Percentiles rank a stretch among this genome's conserved stretches.
Evolutionary conservation across 2,329 filamentous ascomycete species (phyloP).

Genomic region (Dactylellina sp.): DNA sequence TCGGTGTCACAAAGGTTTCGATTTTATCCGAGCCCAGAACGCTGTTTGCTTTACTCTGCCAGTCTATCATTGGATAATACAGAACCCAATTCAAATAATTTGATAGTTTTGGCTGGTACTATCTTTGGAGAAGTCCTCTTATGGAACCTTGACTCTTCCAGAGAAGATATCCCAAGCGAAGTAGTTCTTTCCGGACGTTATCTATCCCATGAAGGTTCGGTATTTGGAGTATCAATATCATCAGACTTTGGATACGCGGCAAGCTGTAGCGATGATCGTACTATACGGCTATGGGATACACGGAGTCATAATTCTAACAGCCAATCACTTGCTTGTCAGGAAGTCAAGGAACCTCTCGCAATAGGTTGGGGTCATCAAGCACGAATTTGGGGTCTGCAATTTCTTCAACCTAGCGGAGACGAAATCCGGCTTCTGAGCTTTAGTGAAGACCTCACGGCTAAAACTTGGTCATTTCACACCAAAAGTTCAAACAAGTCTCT

Average conservation of each 20-base stretch:
- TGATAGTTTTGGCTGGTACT: conserved; percentile 75
- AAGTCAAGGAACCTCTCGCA: conserved; percentile 65
- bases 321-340: conserved; percentile 25
- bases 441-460: conserved; percentile 59
- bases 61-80: conserved; percentile 67
- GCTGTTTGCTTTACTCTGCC: conserved; percentile 89
- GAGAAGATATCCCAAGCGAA: not conserved
- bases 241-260: conserved; percentile 76
- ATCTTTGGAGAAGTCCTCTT: conserved; percentile 94
- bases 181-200: conserved; percentile 65
- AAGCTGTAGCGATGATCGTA: conserved; percentile 95
- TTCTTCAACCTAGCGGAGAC: conserved; percentile 65
- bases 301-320: conserved; percentile 63
- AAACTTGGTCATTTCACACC: conserved; percentile 56
- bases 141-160: conserved; percentile 69
- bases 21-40: conserved; percentile 65
- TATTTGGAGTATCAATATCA: conserved; percentile 89
- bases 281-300: conserved; percentile 84
- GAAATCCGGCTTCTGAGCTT: conserved; percentile 48
- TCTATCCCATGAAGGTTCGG: conserved; percentile 85
- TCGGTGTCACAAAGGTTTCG: conserved; percentile 59
- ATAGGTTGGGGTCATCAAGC: conserved; percentile 87
- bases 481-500: conserved; percentile 69
- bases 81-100: not conserved
- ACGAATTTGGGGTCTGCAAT: conserved; percentile 87